Evolutionary conservation across 2,329 filamentous ascomycete species (phyloP).

Genomic region (Hypoxylon sp.): DNA sequence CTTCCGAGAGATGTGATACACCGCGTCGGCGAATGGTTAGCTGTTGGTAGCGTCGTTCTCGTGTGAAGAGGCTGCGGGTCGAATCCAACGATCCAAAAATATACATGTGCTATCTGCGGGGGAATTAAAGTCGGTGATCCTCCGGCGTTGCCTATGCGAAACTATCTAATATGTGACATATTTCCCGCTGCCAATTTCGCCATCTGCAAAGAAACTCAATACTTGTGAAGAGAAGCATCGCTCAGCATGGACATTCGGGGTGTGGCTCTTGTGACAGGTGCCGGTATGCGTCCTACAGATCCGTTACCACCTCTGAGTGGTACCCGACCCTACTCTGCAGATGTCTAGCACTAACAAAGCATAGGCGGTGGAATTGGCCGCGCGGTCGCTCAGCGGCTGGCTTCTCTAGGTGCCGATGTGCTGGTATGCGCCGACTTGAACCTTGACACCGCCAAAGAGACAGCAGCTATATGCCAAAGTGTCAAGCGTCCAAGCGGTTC

Average conservation of each 20-base stretch:
- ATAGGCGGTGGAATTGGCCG: constrained; percentile 38
- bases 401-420: constrained; percentile 34
- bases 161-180: not conserved
- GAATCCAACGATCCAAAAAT: too few relatives aligned
- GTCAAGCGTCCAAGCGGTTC: constrained; percentile 17
- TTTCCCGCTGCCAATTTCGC: not conserved
- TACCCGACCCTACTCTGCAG: not conserved
- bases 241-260: constrained; percentile 3
- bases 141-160: not conserved
- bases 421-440: constrained; percentile 38
- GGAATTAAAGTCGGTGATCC: not conserved
- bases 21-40: not conserved
- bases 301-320: not conserved
- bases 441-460: constrained; percentile 36
- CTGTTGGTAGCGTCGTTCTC: not conserved
- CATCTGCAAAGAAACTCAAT: not conserved
- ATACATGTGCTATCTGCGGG: not conserved
- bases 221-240: not conserved
- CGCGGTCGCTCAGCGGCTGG: constrained; percentile 31
- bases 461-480: constrained; percentile 27
- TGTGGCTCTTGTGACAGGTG: constrained; percentile 2
- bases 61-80: too few relatives aligned
- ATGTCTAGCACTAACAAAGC: not conserved
- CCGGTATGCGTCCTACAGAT: not conserved
- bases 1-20: not conserved